Base-by-base conservation (phyloP, 345 rosid species). In the Hibiscus mutabilis region DNA sequence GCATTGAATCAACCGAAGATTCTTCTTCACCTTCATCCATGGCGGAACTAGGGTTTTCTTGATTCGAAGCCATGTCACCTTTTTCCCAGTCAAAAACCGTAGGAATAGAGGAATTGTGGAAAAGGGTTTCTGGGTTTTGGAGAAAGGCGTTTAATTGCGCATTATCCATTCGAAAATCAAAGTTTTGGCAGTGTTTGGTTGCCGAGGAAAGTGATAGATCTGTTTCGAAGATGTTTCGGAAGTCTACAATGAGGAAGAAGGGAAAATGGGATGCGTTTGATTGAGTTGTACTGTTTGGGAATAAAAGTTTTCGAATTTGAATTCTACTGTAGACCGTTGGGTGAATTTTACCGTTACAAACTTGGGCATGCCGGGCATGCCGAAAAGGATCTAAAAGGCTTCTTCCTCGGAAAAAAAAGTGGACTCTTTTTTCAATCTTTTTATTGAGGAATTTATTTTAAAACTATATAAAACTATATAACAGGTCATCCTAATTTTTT, bases 1-100 rank as follows among this genome's bases (percentile, higher is more conserved):
- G 82, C 96, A 94, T 84, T 1, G 83, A 86, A 80, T 86, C 92
- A 37, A 66, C 78, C 55, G 66, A 73, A 72, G 86, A 77, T 55
- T 78, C 88, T 42, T 61, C 60, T 0, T 67, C 78, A 61, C 71
- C 81, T 7, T 78, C 85, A 24, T 77, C 82, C 77, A 69, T 15
- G 11, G 68, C 16, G 55, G 86, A 78, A 63, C 78, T 87, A 64
- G 80, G 71, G 16, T 55, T 67, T 77, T 82, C 88, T 77, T 80
- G 73, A 47, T 76, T 77, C 74, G 59, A 53, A 0, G 73, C 68
- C 9, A 56, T 63, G 47, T 62, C 79, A 64, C 75, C 0, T 40
- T 11, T 78, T 25, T 68, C 87, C 69, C 81, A 53, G 15, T 81
- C 78, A 61, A 79, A 80, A 73, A 69, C 74, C 33, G 64, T 22